phyloP scores from a whole-genome alignment of 192 early-diverging fungal species.

The Geosiphon pyriformis region DNA sequence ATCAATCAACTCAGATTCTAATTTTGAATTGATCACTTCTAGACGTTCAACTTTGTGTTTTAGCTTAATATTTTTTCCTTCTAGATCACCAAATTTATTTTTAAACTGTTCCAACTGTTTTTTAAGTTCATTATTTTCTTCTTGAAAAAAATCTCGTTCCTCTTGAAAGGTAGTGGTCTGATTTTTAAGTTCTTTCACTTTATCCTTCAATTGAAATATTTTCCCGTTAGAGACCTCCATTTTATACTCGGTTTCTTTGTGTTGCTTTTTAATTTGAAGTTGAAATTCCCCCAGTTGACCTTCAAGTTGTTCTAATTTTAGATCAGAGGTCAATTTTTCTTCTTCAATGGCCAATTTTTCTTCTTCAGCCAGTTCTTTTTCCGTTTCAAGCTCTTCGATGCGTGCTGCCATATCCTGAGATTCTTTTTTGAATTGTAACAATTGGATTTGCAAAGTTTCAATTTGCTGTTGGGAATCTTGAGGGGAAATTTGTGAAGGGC shows the following conservation, averaged over 20 bases:
- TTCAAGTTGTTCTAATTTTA: background rate
- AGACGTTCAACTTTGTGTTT: background rate
- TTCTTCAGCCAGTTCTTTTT: background rate
- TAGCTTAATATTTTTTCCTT: background rate
- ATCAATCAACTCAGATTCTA: background rate
- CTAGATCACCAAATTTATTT: background rate
- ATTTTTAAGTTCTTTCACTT: background rate
- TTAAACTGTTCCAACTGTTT: background rate
- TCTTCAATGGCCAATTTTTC: background rate
- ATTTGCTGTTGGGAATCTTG: background rate
- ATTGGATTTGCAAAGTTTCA: background rate
- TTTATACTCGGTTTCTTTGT: background rate
- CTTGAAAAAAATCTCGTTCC: constrained; percentile 7
- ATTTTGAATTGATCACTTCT: background rate
- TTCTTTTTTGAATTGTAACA: background rate
- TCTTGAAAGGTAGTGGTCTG: background rate
- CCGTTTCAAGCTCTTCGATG: background rate
- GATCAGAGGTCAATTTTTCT: background rate
- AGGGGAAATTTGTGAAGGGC: background rate
- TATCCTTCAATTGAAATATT: background rate
- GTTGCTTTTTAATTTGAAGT: background rate
- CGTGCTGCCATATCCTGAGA: background rate
- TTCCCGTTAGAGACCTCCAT: background rate
- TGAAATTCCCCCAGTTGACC: background rate
- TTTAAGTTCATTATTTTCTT: background rate